Conservation (phyloP, 257 asterid genomes). For the Nicotiana sylvestris region DNA sequence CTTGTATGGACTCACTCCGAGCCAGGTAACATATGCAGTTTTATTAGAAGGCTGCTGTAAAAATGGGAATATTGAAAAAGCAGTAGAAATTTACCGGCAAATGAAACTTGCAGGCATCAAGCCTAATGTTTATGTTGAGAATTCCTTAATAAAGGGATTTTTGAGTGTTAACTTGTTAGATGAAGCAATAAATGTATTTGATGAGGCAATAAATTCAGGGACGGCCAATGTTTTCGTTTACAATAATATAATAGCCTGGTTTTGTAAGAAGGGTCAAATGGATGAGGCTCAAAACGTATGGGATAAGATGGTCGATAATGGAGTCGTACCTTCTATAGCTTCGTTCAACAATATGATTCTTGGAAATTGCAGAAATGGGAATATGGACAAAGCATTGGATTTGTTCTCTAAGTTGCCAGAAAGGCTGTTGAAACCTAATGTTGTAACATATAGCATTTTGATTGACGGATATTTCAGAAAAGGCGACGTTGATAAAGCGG, state of each 20-base stretch:
- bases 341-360: slow-evolving; percentile 62
- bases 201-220: slow-evolving; percentile 51
- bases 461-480: slow-evolving; percentile 62
- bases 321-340: slow-evolving; percentile 47
- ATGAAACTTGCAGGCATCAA: slow-evolving; percentile 63
- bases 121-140: slow-evolving; percentile 45
- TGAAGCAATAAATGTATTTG: slow-evolving; percentile 46
- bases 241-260: slow-evolving; percentile 53
- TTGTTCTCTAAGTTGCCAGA: slow-evolving; percentile 44
- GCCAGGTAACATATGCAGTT: slow-evolving; percentile 76
- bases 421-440: slow-evolving; percentile 48
- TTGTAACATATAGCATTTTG: slow-evolving; percentile 59
- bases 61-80: slow-evolving; percentile 50
- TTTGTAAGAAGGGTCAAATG: slow-evolving; percentile 41
- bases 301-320: slow-evolving; percentile 53
- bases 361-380: slow-evolving; percentile 60
- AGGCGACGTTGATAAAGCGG: slow-evolving; percentile 51
- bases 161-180: slow-evolving; percentile 37
- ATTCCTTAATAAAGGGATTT: slow-evolving; percentile 64
- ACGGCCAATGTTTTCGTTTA: slow-evolving; percentile 63
- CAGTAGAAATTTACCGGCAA: slow-evolving; percentile 39
- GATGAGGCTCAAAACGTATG: slow-evolving; percentile 51
- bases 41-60: slow-evolving; percentile 74
- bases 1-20: slow-evolving; percentile 53
- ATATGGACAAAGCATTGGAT: slow-evolving; percentile 50